Base-by-base conservation (phyloP, 371 early-diverging fungal genomes). In the Mucor piriformis region DNA sequence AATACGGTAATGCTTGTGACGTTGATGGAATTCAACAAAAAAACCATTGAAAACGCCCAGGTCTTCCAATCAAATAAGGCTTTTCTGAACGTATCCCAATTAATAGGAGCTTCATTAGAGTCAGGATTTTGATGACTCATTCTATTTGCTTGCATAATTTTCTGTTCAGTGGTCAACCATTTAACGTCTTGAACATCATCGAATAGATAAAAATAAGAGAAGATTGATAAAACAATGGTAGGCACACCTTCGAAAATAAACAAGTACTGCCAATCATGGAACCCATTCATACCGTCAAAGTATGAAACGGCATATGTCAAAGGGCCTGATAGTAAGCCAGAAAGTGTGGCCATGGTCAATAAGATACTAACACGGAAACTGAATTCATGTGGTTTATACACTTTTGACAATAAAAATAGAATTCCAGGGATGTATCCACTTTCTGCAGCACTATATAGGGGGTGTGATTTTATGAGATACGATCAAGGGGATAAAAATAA, bases 51-150 rank as follows among this genome's bases (percentile, higher is more conserved):
- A 38, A 73, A 69, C 21, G 61, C 56, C 64, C 67, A 69, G 3
- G 66, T 66, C 34, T 73, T 73, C 73, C 73, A 73, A 50, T 69
- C 66, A 0, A 16, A 21, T 18, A 82, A 49, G 76, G 82, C 43
- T 57, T 59, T 18, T 77, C 64, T 10, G 69, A 76, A 52, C 76
- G 81, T 21, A 64, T 73, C 1, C 73, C 65, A 49, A 73, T 75
- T 18, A 75, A 83, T 15, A 82, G 52, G 13, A 15, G 20, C 13
- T 3, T 38, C 13, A 1, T 3, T 5, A 15, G 21, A 16, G 10
- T 55, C 43, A 24, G 33, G 8, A 27, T 50, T 29, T 46, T 74
- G 67, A 40, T 63, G 44, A 0, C 15, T 12, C 49, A 62, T 59
- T 35, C 64, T n/a, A 13, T 58, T 44, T 6, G 38, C 21, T 35